Conservation (phyloP, 1,139 yeast genomes). For the Lodderomyces theae region DNA sequence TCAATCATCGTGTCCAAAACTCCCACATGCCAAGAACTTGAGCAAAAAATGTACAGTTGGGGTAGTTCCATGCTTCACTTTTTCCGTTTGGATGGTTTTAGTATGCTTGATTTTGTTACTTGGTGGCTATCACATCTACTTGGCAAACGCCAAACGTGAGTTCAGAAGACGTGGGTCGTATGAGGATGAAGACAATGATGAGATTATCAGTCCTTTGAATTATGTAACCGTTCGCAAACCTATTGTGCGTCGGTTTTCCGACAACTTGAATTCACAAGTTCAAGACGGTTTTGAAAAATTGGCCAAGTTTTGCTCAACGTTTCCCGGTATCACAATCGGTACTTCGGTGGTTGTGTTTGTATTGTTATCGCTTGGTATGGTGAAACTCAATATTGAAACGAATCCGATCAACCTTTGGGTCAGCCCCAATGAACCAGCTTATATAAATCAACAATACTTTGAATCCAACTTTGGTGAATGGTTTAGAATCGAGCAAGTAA, state of each 20-base stretch:
- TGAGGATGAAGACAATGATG: slow-evolving; percentile 20
- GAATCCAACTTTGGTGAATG: slow-evolving; percentile 89
- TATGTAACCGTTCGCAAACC: slow-evolving; percentile 15
- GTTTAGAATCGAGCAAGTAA: slow-evolving; percentile 83
- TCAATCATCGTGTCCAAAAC: slow-evolving; percentile 68
- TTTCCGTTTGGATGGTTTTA: slow-evolving; percentile 57
- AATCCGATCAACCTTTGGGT: slow-evolving; percentile 90
- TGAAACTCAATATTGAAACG: slow-evolving; percentile 60
- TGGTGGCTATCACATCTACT: slow-evolving; percentile 37
- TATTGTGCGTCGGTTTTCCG: slow-evolving; percentile 12
- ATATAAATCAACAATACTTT: slow-evolving; percentile 62
- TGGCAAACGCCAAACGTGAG: slow-evolving; percentile 18
- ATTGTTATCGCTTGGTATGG: slow-evolving; percentile 52
- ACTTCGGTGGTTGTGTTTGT: slow-evolving; percentile 42
- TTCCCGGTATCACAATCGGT: slow-evolving; percentile 56
- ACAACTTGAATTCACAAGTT: slow-evolving; percentile 17
- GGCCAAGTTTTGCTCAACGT: slow-evolving; percentile 56
- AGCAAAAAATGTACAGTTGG: slow-evolving; percentile 54
- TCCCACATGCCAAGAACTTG: slow-evolving; percentile 44
- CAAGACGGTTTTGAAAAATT: slow-evolving; percentile 36
- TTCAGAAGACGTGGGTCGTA: slow-evolving; percentile 8
- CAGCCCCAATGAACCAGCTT: slow-evolving; percentile 72
- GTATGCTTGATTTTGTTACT: slow-evolving; percentile 31
- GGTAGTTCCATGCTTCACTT: slow-evolving; percentile 68
- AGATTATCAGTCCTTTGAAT: slow-evolving; percentile 17